These are phyloP conservation scores for Actinomortierella ambigua DNA, from an alignment of 371 early-diverging fungal species.

Conservation along the genomic window DNA sequence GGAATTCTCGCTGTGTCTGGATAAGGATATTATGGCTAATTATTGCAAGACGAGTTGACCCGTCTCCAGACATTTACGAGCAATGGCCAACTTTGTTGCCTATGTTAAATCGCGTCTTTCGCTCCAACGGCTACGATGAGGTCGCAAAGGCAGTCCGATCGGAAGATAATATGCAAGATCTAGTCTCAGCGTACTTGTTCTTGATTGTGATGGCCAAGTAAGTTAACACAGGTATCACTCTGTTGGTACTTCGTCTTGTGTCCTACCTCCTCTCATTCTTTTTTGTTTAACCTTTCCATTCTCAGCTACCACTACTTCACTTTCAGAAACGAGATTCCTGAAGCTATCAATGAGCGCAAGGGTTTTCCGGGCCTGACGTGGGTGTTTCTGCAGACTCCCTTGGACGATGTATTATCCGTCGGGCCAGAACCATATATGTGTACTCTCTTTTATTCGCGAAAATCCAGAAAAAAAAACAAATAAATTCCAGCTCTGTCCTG, in stretches of 20 bases:
- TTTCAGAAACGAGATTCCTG: constrained; percentile 4
- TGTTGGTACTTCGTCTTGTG: background rate
- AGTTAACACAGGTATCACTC: background rate
- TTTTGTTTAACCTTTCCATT: background rate
- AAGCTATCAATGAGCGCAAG: constrained; percentile 17
- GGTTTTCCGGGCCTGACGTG: constrained; percentile 17
- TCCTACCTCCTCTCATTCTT: background rate
- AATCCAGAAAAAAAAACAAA: too few species aligned
- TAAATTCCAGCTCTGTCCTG: too few species aligned
- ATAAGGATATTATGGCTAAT: too few species aligned
- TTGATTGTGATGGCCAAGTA: constrained; percentile 17
- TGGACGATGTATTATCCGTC: too few species aligned
- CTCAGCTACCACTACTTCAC: constrained; percentile 8
- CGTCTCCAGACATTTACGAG: constrained; percentile 18
- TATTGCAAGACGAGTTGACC: constrained; percentile 3
- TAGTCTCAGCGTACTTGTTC: constrained; percentile 14
- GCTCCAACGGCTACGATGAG: constrained; percentile 10
- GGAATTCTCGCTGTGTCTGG: too few species aligned
- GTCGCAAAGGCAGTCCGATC: constrained; percentile 15
- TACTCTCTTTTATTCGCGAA: too few species aligned
- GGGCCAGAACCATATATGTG: too few species aligned
- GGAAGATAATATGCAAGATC: constrained; percentile 19
- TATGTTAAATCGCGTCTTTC: constrained; percentile 12
- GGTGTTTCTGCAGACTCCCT: constrained; percentile 10
- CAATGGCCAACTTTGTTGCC: constrained; percentile 16